These are phyloP conservation scores for Aspergillus diversus DNA, from an alignment of 495 filamentous ascomycete genomes.

Conservation along the genomic window DNA sequence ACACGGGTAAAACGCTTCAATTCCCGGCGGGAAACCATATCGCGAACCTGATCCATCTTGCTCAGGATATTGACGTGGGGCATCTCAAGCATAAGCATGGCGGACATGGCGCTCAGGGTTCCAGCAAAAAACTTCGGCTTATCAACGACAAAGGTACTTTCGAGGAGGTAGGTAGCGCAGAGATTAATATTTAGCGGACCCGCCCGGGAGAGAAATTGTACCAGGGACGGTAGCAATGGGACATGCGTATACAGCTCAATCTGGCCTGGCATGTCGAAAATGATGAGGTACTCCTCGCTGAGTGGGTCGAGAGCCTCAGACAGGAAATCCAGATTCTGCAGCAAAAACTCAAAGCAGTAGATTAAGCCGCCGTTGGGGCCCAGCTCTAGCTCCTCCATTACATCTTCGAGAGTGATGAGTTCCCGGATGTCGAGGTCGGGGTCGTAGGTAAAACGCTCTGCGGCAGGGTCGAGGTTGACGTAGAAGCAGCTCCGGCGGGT, in stretches of 20 bases:
- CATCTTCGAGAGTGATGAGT: slow-evolving; percentile 92
- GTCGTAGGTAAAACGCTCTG: slow-evolving; percentile 86
- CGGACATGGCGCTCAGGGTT: slow-evolving; percentile 93
- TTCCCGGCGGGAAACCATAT: slow-evolving; percentile 78
- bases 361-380: slow-evolving; percentile 96
- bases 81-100: slow-evolving; percentile 97
- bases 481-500: slow-evolving; percentile 93
- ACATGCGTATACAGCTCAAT: slow-evolving; percentile 99
- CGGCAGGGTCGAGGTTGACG: slow-evolving; percentile 96
- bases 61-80: slow-evolving; percentile 92
- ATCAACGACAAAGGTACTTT: slow-evolving; percentile 93
- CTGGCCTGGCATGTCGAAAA: slow-evolving; percentile 98
- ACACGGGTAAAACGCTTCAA: slow-evolving; percentile 86
- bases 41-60: slow-evolving; percentile 96
- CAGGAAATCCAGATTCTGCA: slow-evolving; percentile 95
- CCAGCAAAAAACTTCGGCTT: slow-evolving; percentile 96
- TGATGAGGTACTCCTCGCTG: slow-evolving; percentile 92
- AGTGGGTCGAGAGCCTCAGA: slow-evolving; percentile 83
- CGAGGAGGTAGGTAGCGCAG: slow-evolving; percentile 94
- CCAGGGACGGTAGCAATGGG: slow-evolving; percentile 84
- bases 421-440: slow-evolving; percentile 98
- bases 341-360: slow-evolving; percentile 93
- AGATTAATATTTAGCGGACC: slow-evolving; percentile 86
- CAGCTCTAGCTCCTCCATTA: slow-evolving; percentile 94
- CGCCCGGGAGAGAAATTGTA: slow-evolving; percentile 75